Base-by-base conservation (phyloP, 2,329 filamentous ascomycete genomes). In the Calonectria naviculata region DNA sequence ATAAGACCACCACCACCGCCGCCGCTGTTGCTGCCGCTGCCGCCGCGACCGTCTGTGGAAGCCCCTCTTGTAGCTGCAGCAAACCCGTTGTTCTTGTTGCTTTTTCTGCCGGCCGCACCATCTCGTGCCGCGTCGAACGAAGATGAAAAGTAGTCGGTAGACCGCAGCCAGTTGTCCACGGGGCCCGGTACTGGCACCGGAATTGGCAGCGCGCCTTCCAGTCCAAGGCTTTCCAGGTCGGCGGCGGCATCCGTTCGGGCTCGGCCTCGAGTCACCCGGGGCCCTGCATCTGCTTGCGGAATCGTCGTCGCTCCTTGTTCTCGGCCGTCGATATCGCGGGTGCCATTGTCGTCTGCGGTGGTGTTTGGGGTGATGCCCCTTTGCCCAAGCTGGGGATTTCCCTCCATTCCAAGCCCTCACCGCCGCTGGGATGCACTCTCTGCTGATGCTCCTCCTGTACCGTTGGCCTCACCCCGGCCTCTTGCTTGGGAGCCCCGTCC, bases 371-470 rank as follows among this genome's bases (percentile, higher is more conserved):
- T 63, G 47, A 46, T 47, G 47, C 38, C 58, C 71, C 74, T 65
- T 67, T 41, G 70, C 29, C 64, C 68, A 62, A 66, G 58, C 49
- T 75, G 73, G 74, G 70, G 46, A 74, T 77, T 77, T 74, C 69
- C 75, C 67, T 80, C 78, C 78, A 80, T 80, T 75, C 76, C 76
- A 75, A 63, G 24, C 49, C 49, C 42, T 49, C 71, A 42, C 70
- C 38, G n/a, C 31, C 52, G n/a, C 54, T 61, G 54, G 49, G 62
- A 65, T 68, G 64, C 44, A 71, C 71, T 71, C 67, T 19, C 65
- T 63, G 42, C 46, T 29, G 64, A 28, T 34, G 24, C 46, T n/a
- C 49, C 17, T 21, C 34, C 26, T 42, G 42, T n/a, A 34, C 15
- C 44, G 42, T 31, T 44, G 31, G 21, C 28, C 21, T 34, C 24